Evolutionary conservation across 2,329 filamentous ascomycete species (phyloP).

Genomic region (Rhinocladiella similis): DNA sequence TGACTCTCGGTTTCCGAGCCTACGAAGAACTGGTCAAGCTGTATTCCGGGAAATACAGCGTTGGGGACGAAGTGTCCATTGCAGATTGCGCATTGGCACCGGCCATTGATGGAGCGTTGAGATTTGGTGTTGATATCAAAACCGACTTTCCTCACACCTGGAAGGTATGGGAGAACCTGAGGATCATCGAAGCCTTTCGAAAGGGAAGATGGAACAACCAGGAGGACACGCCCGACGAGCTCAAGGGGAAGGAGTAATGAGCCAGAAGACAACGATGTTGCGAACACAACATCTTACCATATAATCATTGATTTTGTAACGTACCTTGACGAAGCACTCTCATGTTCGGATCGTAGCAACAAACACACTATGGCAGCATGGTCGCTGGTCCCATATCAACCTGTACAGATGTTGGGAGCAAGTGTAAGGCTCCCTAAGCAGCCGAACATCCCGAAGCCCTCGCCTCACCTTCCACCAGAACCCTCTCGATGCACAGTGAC

Average conservation of each 20-base stretch:
- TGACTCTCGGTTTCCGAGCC: slow-evolving; percentile 55
- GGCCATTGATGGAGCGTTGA: slow-evolving; percentile 58
- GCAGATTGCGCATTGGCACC: slow-evolving; percentile 62
- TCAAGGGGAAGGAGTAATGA: slow-evolving; percentile 31
- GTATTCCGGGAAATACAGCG: slow-evolving; percentile 52
- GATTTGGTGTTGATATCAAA: slow-evolving; percentile 55
- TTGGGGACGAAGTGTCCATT: slow-evolving; percentile 57
- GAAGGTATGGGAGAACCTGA: slow-evolving; percentile 49
- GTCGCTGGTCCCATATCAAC: background rate
- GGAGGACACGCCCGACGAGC: slow-evolving; percentile 54
- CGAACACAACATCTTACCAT: no score
- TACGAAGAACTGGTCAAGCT: slow-evolving; percentile 51
- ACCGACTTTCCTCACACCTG: slow-evolving; percentile 48
- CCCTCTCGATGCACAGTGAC: no score
- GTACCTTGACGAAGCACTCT: no score
- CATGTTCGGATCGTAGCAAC: no score
- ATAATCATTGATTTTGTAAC: no score
- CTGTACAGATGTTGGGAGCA: no score
- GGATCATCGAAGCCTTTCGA: slow-evolving; percentile 51
- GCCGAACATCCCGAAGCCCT: no score
- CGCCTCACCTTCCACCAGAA: no score
- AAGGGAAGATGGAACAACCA: slow-evolving; percentile 57
- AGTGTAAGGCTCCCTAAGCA: no score
- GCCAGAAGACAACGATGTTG: background rate
- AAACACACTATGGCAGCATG: no score